Percentiles rank a stretch among this genome's conserved stretches.
Evolutionary conservation across 192 early-diverging fungal genomes (phyloP).

Genomic region (Coemansia sp.): DNA sequence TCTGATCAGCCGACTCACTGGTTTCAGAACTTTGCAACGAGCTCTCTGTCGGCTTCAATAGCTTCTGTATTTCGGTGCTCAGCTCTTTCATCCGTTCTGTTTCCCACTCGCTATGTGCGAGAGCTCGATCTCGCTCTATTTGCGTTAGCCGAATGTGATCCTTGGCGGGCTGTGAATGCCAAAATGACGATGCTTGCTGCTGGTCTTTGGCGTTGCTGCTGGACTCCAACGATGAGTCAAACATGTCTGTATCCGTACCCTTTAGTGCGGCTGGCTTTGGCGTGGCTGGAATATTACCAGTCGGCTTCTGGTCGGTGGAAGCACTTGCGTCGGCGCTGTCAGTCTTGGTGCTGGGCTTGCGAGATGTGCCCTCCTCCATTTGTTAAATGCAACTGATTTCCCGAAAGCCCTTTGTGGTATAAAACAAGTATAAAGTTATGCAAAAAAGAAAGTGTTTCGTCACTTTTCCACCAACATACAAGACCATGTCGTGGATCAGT

Average conservation of each 20-base stretch:
- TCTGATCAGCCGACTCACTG: no score
- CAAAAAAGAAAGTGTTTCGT: no score
- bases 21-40: no score
- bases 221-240: neutral
- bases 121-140: slow-evolving; percentile 11
- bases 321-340: neutral
- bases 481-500: no score
- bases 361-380: slow-evolving; percentile 10
- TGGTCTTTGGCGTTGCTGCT: neutral
- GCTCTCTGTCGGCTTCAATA: slow-evolving; percentile 3
- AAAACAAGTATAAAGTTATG: neutral
- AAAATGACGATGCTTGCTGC: neutral
- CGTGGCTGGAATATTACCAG: neutral
- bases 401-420: neutral
- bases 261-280: slow-evolving; percentile 8
- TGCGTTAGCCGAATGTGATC: neutral
- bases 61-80: slow-evolving; percentile 36
- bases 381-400: slow-evolving; percentile 4
- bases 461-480: no score
- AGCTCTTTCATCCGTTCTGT: slow-evolving; percentile 41
- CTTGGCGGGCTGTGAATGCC: neutral
- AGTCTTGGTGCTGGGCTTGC: neutral
- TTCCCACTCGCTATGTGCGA: slow-evolving; percentile 31
- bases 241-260: neutral
- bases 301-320: neutral